Conservation (phyloP, 768 basidiomycete genomes). For the Leccinum imitatum region DNA sequence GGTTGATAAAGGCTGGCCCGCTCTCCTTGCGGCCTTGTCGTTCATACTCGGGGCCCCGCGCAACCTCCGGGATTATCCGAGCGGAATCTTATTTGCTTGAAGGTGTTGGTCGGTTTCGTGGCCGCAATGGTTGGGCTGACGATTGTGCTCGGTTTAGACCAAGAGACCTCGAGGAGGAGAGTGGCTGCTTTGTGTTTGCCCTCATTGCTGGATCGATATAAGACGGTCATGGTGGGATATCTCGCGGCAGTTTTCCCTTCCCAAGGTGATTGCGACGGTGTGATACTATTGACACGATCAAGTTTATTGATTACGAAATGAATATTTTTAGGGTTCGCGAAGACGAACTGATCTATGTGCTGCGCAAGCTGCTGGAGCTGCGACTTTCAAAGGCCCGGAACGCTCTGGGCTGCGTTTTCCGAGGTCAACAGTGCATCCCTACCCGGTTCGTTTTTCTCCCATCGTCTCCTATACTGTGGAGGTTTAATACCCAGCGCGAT, state of each 20-base stretch:
- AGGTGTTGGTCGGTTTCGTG: slow-evolving; percentile 56
- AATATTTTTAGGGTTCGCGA: slow-evolving; percentile 62
- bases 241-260: slow-evolving; percentile 87
- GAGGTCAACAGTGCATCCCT: slow-evolving; percentile 51
- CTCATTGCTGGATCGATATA: slow-evolving; percentile 75
- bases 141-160: slow-evolving; percentile 43
- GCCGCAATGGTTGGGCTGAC: background rate
- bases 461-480: background rate
- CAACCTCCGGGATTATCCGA: slow-evolving; percentile 79
- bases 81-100: slow-evolving; percentile 88
- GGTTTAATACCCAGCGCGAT: background rate
- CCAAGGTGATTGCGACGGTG: slow-evolving; percentile 54
- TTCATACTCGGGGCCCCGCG: slow-evolving; percentile 53
- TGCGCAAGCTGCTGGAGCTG: slow-evolving; percentile 72
- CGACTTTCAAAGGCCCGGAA: slow-evolving; percentile 65
- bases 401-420: slow-evolving; percentile 73
- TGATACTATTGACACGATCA: too few species aligned
- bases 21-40: slow-evolving; percentile 84
- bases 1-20: slow-evolving; percentile 89
- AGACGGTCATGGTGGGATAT: slow-evolving; percentile 63
- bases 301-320: background rate
- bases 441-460: slow-evolving; percentile 48
- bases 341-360: slow-evolving; percentile 84
- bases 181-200: slow-evolving; percentile 74
- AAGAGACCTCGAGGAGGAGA: slow-evolving; percentile 57